These are phyloP conservation scores for Dendryphion nanum DNA, from an alignment of 2,329 filamentous ascomycete genomes.

Conservation along the genomic window DNA sequence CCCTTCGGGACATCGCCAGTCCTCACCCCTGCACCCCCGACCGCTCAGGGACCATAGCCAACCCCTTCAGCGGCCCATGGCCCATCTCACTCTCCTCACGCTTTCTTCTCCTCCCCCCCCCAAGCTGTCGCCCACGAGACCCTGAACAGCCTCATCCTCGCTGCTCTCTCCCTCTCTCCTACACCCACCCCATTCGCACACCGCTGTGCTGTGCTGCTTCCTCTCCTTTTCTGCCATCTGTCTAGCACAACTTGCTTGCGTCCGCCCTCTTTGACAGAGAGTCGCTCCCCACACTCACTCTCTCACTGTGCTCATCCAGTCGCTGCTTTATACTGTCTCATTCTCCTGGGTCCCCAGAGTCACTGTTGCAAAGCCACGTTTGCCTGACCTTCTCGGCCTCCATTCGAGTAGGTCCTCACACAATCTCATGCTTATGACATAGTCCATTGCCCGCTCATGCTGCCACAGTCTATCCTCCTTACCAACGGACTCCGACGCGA, in stretches of 20 bases:
- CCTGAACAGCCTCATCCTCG: background rate
- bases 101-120: background rate
- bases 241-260: constrained; percentile 9
- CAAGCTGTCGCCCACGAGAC: background rate
- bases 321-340: constrained; percentile 13
- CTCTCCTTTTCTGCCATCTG: constrained; percentile 27
- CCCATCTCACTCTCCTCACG: too few species aligned
- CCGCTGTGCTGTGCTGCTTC: constrained; percentile 38
- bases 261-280: constrained; percentile 38
- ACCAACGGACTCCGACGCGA: constrained; percentile 1
- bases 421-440: background rate
- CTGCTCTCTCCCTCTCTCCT: background rate
- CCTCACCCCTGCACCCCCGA: background rate
- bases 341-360: constrained; percentile 5
- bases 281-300: constrained; percentile 12
- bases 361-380: constrained; percentile 5
- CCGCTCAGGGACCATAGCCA: too few species aligned
- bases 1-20: background rate
- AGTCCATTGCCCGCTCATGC: too few species aligned
- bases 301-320: constrained; percentile 11
- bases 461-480: background rate
- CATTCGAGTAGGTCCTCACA: constrained; percentile 9
- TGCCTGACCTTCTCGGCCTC: constrained; percentile 9
- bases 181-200: constrained; percentile 18
- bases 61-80: background rate